Base-by-base conservation (phyloP, 768 basidiomycete species). In the Kwoniella shandongensis region DNA sequence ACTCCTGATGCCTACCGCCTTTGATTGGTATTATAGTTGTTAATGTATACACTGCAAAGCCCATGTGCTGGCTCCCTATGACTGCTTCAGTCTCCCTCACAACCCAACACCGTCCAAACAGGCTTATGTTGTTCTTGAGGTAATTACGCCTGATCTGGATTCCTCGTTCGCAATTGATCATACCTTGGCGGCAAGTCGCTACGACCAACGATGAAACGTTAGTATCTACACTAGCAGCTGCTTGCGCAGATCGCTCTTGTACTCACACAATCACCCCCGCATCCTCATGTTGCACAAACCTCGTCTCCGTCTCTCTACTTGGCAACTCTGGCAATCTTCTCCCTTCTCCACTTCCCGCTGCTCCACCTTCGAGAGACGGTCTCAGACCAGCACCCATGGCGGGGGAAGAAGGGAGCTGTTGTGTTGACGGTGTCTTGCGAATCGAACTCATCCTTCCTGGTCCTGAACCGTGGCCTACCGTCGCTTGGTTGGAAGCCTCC, bases 181-280 rank as follows among this genome's bases (percentile, higher is more conserved):
- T 69, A 69, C 50, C 63, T 22, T 12, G 67, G 67, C 17, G 67
- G 67, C 27, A 69, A 57, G 44, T 69, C 63, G 36, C 67, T 66
- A 18, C 5, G 44, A 18, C 11, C 8, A 7, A 13, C 6, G 6
- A 13, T 6, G 23, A n/a, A 52, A 25, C 38, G 23, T 46, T 22
- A 46, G 44, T 22, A 11, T 29, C n/a, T 46, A 29, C 6, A 4
- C 26, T 29, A 6, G 13, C 8, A 23, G n/a, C 7, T 8, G 22
- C n/a, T n/a, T 7, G 7, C 5, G 6, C n/a, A 18, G 6, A 51
- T 35, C 22, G 15, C 10, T 41, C 26, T 50, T 2, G 23, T n/a
- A 68, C 67, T 62, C 35, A 66, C 67, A 69, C 57, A 13, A 69
- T 52, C 22, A 50, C 44, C 3, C 67, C 67, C 13, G 65, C 59